Conservation (phyloP, 805 yeast genomes). For the Candida ulmi region DNA sequence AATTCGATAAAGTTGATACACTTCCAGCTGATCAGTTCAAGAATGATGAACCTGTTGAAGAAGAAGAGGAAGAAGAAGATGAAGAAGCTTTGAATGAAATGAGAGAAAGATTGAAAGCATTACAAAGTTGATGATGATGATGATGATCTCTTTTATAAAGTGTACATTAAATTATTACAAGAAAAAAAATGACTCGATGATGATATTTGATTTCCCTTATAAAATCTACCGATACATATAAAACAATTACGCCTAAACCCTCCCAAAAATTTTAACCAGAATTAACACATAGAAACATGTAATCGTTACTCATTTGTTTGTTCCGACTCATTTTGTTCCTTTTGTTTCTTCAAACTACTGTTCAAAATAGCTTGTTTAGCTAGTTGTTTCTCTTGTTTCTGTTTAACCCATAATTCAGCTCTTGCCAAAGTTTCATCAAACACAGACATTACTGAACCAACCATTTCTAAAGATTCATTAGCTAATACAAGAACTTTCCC, state of each 20-base stretch:
- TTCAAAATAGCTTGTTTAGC: slow-evolving; percentile 25
- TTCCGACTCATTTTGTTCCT: neutral
- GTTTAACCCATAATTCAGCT: slow-evolving; percentile 80
- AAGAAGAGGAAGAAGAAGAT: slow-evolving; percentile 45
- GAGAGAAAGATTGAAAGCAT: slow-evolving; percentile 83
- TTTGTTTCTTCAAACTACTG: slow-evolving; percentile 11
- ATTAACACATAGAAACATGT: too few species aligned
- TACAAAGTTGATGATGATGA: slow-evolving; percentile 49
- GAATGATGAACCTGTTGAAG: slow-evolving; percentile 17
- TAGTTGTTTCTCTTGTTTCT: slow-evolving; percentile 32
- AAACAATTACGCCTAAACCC: too few species aligned
- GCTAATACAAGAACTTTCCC: slow-evolving; percentile 78
- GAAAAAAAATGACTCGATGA: neutral
- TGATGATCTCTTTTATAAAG: neutral
- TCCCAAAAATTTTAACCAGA: too few species aligned
- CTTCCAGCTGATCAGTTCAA: slow-evolving; percentile 25
- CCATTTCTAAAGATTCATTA: slow-evolving; percentile 81
- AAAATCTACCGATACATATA: too few species aligned
- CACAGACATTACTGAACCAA: slow-evolving; percentile 72
- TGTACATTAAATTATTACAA: neutral
- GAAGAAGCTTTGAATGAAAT: slow-evolving; percentile 73
- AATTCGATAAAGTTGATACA: slow-evolving; percentile 31
- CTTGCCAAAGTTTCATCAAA: slow-evolving; percentile 79
- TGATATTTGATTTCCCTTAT: too few species aligned
- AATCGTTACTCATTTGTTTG: too few species aligned